A percentile compares a stretch with the other conserved stretches of the same genome.
phyloP scores from a whole-genome alignment of 1,139 yeast species.

The Pichia sp. region DNA sequence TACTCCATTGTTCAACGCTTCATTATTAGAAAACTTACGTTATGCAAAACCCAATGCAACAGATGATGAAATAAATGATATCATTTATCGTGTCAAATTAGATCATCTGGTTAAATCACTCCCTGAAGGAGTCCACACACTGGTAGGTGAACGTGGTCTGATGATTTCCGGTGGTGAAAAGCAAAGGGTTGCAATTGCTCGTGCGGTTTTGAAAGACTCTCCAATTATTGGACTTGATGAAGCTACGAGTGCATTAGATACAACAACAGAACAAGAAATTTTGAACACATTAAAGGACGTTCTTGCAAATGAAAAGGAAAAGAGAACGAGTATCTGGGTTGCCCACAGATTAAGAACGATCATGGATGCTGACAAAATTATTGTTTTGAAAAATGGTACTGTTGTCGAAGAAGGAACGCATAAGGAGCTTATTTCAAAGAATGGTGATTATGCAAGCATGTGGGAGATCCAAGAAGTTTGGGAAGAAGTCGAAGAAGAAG shows the following conservation, averaged over 20 bases:
- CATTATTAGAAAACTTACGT: constrained; percentile 78
- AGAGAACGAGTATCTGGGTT: constrained; percentile 73
- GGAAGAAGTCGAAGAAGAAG: constrained; percentile 34
- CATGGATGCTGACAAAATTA: constrained; percentile 90
- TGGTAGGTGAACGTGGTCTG: constrained; percentile 97
- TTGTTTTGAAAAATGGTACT: constrained; percentile 71
- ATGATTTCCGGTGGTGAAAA: constrained; percentile 99
- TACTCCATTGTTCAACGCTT: constrained; percentile 89
- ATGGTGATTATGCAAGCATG: constrained; percentile 64
- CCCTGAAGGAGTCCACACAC: constrained; percentile 79
- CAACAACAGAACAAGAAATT: constrained; percentile 88
- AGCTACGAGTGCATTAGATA: constrained; percentile 94
- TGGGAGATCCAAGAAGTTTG: constrained; percentile 92
- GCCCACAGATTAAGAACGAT: constrained; percentile 93
- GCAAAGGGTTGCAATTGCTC: constrained; percentile 88
- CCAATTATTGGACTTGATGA: constrained; percentile 94
- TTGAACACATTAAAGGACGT: constrained; percentile 57
- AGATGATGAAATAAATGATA: constrained; percentile 62
- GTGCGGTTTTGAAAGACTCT: constrained; percentile 75
- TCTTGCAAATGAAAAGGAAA: constrained; percentile 37
- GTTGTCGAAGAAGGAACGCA: constrained; percentile 91
- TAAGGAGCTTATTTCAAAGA: constrained; percentile 45
- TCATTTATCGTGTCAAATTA: constrained; percentile 65
- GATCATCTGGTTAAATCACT: constrained; percentile 56
- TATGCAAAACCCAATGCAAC: constrained; percentile 77